These are phyloP conservation scores for Xerocomellus intermedius DNA, from an alignment of 768 basidiomycete genomes.

Conservation along the genomic window DNA sequence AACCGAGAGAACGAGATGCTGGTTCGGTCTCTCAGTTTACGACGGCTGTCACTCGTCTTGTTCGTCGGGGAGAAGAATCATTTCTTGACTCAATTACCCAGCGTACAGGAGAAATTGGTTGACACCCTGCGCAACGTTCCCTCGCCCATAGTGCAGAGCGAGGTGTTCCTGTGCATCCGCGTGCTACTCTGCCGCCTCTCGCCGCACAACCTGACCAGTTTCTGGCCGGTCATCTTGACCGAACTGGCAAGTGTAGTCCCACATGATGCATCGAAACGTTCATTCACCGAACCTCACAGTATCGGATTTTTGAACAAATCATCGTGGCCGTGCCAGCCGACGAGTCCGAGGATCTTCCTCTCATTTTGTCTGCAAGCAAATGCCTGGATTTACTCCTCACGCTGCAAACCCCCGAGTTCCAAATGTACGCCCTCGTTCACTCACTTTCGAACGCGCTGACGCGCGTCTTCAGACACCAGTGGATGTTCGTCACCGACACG, in stretches of 20 bases:
- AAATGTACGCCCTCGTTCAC: conserved; percentile 59
- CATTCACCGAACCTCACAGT: conserved; percentile 43
- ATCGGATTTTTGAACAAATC: conserved; percentile 85
- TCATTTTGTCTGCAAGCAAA: conserved; percentile 89
- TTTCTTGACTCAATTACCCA: conserved; percentile 84
- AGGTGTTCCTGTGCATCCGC: conserved; percentile 92
- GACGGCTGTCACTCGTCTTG: conserved; percentile 84
- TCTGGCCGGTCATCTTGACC: conserved; percentile 95
- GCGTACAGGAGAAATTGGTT: conserved; percentile 95
- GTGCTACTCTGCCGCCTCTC: conserved; percentile 89
- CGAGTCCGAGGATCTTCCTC: conserved; percentile 78
- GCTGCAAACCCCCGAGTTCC: conserved; percentile 95
- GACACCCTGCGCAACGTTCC: conserved; percentile 82
- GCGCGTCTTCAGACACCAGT: conserved; percentile 69
- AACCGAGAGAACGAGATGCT: conserved; percentile 94
- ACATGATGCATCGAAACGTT: no score
- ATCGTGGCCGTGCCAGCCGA: conserved; percentile 71
- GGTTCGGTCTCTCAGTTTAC: conserved; percentile 78
- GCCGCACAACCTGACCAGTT: conserved; percentile 87
- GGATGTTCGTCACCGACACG: conserved; percentile 98
- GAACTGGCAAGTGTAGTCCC: conserved; percentile 60
- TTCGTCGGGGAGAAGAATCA: conserved; percentile 88
- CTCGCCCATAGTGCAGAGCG: conserved; percentile 84
- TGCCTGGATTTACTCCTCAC: conserved; percentile 91
- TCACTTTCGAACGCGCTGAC: conserved; percentile 6